Evolutionary conservation across 805 yeast species (phyloP), one percentile per base, ranked within the genome.

Genomic region (Wickerhamomyces tratensis): DNA sequence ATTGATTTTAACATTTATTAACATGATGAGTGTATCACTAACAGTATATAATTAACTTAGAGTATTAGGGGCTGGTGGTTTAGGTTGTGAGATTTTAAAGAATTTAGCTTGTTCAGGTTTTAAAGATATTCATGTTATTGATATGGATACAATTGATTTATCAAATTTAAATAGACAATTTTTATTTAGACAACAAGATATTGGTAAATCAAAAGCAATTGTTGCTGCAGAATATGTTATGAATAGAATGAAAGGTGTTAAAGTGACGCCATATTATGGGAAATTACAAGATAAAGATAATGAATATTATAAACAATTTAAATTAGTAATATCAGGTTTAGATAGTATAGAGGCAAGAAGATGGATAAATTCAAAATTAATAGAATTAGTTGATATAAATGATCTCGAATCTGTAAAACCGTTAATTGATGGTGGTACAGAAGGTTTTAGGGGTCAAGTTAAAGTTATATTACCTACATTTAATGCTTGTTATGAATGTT

Each of bases 381-480:
- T 85, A 2, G 68, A 76, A 9, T 53, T 89, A 48, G 87, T 85
- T 5, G 78, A 73, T 39, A 64, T 59, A 0, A 70, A 75, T 2
- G 65, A 67, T 40, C 72, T 72, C 12, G 69, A 65, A 12, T 60
- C 68, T 2, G 59, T 76, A 15, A 76, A 78, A 38, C 87, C 88
- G 0, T 59, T 91, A 56, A 77, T 93, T 13, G 98, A 91, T 58
- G 97, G 97, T 5, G 98, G 97, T 4, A 84, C 96, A 0, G 98
- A 91, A 57, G 97, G 97, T 0, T 82, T 91, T 55, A 74, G 84
- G 49, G 98, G 98, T 4, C 96, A 91, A 54, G 75, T 88, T 12
- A 79, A 95, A 53, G 82, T 87, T 12, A 87, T 91, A 35, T 62
- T 88, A 14, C 98, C 98, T 1, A 78, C 86, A 0, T 61, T 87